These are phyloP conservation scores for Pholiota conissans DNA, from an alignment of 768 basidiomycete genomes.

Conservation along the genomic window DNA sequence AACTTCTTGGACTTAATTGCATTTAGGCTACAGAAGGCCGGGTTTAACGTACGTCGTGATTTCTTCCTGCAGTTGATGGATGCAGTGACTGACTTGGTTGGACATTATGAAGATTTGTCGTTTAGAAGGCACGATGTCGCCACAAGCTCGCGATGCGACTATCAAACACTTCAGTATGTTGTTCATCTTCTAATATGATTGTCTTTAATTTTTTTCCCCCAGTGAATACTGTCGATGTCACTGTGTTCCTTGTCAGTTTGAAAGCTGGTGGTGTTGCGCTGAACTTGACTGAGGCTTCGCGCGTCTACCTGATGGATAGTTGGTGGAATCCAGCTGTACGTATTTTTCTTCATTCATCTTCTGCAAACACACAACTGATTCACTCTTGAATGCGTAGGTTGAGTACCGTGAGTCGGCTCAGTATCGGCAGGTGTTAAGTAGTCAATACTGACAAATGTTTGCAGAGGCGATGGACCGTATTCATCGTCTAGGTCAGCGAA, in stretches of 20 bases:
- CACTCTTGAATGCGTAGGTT: constrained; percentile 38
- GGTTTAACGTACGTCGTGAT: constrained; percentile 68
- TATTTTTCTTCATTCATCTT: constrained; percentile 2
- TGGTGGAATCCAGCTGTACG: constrained; percentile 98
- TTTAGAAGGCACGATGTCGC: constrained; percentile 96
- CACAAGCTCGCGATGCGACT: constrained; percentile 91
- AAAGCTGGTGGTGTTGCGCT: constrained; percentile 96
- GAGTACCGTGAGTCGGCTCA: constrained; percentile 66
- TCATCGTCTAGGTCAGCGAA: constrained; percentile 91
- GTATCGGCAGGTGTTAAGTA: not conserved
- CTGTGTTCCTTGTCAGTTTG: constrained; percentile 95
- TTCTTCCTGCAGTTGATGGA: not conserved
- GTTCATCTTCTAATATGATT: not conserved
- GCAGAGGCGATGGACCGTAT: constrained; percentile 97
- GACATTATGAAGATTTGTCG: constrained; percentile 70
- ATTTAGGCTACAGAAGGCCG: constrained; percentile 86
- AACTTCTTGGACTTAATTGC: constrained; percentile 93
- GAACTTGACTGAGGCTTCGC: constrained; percentile 87
- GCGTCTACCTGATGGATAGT: constrained; percentile 95
- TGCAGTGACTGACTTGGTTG: not conserved
- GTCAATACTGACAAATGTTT: not conserved
- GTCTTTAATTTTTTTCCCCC: not conserved
- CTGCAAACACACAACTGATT: not conserved
- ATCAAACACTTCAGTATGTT: constrained; percentile 89
- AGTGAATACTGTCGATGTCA: constrained; percentile 94